These are phyloP conservation scores for Candida yuanshanica DNA, from an alignment of 805 yeast species.

Conservation along the genomic window DNA sequence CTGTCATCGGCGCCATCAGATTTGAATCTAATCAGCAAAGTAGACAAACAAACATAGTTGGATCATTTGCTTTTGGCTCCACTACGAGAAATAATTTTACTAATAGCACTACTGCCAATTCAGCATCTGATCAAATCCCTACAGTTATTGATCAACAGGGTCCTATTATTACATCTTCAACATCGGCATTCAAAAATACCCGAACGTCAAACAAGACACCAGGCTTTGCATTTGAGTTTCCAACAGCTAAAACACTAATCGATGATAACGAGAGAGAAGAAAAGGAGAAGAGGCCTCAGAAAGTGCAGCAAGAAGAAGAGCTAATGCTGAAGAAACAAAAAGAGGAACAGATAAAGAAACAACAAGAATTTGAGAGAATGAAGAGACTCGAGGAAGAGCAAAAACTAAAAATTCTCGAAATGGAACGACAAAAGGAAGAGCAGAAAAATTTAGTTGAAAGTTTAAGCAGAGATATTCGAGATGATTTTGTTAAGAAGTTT, in stretches of 20 bases:
- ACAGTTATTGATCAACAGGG: not conserved
- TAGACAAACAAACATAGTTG: no score
- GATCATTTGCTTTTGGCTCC: no score
- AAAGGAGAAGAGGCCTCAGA: slow-evolving; percentile 7
- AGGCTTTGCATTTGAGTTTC: not conserved
- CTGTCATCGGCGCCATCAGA: slow-evolving; percentile 5
- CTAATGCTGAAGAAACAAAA: slow-evolving; percentile 3
- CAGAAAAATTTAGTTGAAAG: slow-evolving; percentile 11
- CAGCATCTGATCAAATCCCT: not conserved
- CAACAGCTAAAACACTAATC: not conserved
- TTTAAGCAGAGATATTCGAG: not conserved
- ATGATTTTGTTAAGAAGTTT: slow-evolving; percentile 11
- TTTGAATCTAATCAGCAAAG: slow-evolving; percentile 1
- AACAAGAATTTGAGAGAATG: slow-evolving; percentile 8
- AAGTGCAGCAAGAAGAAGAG: slow-evolving; percentile 7
- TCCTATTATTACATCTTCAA: no score
- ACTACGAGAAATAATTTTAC: not conserved
- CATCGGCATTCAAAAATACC: not conserved
- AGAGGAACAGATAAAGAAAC: slow-evolving; percentile 3
- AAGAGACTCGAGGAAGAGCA: slow-evolving; percentile 9
- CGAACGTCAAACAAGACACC: not conserved
- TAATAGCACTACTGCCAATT: not conserved
- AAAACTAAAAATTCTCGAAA: slow-evolving; percentile 12
- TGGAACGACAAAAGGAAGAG: slow-evolving; percentile 14
- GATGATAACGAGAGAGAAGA: slow-evolving; percentile 2